phyloP scores from a whole-genome alignment of 2,329 filamentous ascomycete genomes.

The Diplocarpon mali region DNA sequence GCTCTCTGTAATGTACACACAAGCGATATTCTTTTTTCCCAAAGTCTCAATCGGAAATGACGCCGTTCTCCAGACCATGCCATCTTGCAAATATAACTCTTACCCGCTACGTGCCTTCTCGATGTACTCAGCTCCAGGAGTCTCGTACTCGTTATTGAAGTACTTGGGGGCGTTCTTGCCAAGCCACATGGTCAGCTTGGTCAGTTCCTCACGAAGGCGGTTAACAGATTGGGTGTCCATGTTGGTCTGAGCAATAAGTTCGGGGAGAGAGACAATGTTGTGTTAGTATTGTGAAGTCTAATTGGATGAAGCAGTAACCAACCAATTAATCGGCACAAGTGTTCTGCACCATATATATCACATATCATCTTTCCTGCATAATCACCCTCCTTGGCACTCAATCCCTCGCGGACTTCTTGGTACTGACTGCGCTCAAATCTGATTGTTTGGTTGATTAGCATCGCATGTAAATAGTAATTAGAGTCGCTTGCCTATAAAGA shows the following conservation, averaged over 20 bases:
- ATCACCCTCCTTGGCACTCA: constrained; percentile 50
- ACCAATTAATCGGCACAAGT: constrained; percentile 84
- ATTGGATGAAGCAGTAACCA: constrained; percentile 28
- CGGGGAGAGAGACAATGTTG: constrained; percentile 67
- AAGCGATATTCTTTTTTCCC: not conserved
- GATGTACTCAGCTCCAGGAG: constrained; percentile 57
- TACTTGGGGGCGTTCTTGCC: constrained; percentile 59
- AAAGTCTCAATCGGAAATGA: constrained; percentile 7
- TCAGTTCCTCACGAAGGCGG: constrained; percentile 78
- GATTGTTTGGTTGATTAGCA: constrained; percentile 17
- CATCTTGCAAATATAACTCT: not conserved
- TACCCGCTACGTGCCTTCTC: constrained; percentile 43
- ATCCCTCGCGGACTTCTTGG: constrained; percentile 61
- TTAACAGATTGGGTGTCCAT: constrained; percentile 91
- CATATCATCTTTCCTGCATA: constrained; percentile 59
- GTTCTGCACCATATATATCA: constrained; percentile 88
- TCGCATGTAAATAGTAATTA: not conserved
- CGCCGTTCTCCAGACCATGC: constrained; percentile 21
- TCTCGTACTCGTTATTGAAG: constrained; percentile 69
- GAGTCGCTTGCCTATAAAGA: constrained; percentile 54
- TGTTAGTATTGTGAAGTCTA: constrained; percentile 6
- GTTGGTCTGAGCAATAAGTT: constrained; percentile 92
- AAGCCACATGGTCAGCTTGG: constrained; percentile 79
- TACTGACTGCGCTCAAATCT: constrained; percentile 90
- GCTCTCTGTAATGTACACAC: not conserved